These are phyloP conservation scores for Cydonia oblonga DNA, from an alignment of 331 rosid species.

Conservation along the genomic window DNA sequence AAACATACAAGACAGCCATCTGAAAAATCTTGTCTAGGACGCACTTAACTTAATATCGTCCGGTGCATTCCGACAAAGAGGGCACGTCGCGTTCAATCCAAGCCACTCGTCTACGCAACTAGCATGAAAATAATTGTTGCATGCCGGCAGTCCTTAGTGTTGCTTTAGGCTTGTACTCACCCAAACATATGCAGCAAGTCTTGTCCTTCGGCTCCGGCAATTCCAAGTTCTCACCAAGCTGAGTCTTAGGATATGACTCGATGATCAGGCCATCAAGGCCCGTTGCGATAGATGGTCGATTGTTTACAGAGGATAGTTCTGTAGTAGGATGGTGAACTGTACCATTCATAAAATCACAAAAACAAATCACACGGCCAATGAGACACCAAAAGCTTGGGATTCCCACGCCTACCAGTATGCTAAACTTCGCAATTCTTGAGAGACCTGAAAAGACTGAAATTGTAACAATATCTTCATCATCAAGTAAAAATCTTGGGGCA, in stretches of 20 bases:
- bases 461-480: not conserved
- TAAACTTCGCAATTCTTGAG: slow-evolving; percentile 20
- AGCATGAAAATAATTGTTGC: slow-evolving; percentile 22
- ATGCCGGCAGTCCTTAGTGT: slow-evolving; percentile 19
- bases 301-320: too few species aligned
- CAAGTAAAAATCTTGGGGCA: too few species aligned
- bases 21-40: too few species aligned
- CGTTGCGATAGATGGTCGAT: not conserved
- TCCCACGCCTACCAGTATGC: slow-evolving; percentile 30
- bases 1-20: too few species aligned
- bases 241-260: slow-evolving; percentile 36
- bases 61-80: not conserved
- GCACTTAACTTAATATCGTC: too few species aligned
- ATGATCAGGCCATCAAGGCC: slow-evolving; percentile 42
- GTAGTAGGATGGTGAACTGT: not conserved
- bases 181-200: slow-evolving; percentile 27
- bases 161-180: slow-evolving; percentile 19
- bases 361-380: not conserved
- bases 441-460: not conserved
- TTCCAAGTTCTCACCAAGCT: slow-evolving; percentile 34
- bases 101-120: slow-evolving; percentile 29
- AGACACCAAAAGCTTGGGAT: slow-evolving; percentile 32
- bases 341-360: not conserved
- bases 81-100: slow-evolving; percentile 23
- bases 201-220: slow-evolving; percentile 31